Conservation (phyloP, 768 basidiomycete species). For the Dacryopinax primogenitus region DNA sequence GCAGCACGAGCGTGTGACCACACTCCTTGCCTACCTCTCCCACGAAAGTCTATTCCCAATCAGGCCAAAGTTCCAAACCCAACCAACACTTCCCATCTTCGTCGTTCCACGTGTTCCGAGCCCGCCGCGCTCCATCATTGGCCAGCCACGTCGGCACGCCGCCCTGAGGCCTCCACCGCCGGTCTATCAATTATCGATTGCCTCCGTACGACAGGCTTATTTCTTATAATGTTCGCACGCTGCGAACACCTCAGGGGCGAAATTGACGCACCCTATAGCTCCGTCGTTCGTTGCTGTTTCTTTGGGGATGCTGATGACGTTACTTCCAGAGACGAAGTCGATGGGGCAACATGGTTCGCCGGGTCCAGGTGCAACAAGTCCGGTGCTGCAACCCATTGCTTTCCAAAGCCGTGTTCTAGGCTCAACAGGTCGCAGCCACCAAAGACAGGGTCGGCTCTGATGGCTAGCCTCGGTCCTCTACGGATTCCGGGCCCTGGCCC, state of each 20-base stretch:
- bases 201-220: background rate
- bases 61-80: background rate
- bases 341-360: too few relatives aligned
- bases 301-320: too few relatives aligned
- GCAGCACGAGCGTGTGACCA: too few relatives aligned
- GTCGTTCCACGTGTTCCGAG: conserved; percentile 6
- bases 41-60: too few relatives aligned
- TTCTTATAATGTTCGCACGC: background rate
- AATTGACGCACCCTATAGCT: background rate
- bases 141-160: background rate
- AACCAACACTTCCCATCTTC: background rate
- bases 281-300: background rate
- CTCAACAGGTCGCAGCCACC: background rate
- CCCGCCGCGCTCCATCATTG: background rate
- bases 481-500: too few relatives aligned
- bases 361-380: too few relatives aligned
- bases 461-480: too few relatives aligned
- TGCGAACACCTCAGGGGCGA: background rate
- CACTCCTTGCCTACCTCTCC: too few relatives aligned
- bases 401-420: background rate
- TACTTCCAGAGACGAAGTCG: too few relatives aligned
- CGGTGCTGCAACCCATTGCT: background rate
- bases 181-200: background rate
- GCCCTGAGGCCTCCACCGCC: background rate
- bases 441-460: background rate